Evolutionary conservation across 208 protist species (phyloP).

Genomic region (Acanthamoeba castellanii): DNA sequence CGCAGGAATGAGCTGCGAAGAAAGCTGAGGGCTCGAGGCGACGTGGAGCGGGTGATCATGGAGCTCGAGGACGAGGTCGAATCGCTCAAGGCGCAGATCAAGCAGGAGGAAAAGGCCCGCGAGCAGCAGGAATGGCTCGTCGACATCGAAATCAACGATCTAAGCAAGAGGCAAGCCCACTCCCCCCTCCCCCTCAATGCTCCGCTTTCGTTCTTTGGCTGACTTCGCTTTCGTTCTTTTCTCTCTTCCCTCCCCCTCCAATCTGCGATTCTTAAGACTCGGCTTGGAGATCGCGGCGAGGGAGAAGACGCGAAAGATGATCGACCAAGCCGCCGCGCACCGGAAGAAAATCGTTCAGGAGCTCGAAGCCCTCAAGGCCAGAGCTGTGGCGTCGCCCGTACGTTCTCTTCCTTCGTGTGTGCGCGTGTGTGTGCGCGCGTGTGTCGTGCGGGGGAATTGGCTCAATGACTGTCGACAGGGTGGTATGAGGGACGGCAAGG

Average conservation of each 20-base stretch:
- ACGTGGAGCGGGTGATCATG: constrained; percentile 8
- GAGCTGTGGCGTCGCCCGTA: background rate
- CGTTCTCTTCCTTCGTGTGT: background rate
- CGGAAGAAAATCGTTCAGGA: constrained; percentile 14
- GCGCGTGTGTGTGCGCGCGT: background rate
- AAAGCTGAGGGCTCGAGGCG: constrained; percentile 36
- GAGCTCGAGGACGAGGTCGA: constrained; percentile 45
- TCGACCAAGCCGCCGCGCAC: background rate
- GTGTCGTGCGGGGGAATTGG: background rate
- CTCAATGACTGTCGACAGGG: background rate
- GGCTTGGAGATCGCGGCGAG: background rate
- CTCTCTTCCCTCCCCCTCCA: background rate
- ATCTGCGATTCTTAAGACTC: background rate
- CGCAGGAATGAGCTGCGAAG: constrained; percentile 4
- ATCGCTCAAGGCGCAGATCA: background rate
- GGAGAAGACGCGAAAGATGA: background rate
- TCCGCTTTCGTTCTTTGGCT: background rate
- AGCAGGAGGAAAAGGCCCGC: background rate
- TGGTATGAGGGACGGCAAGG: background rate
- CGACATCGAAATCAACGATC: constrained; percentile 30
- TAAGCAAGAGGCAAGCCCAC: background rate
- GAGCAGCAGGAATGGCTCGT: constrained; percentile 40
- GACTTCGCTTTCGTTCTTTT: background rate
- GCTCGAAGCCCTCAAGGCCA: background rate
- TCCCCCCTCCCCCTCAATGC: background rate